Evolutionary conservation across 805 yeast species (phyloP).

Genomic region (Lipomyces mesembrius): DNA sequence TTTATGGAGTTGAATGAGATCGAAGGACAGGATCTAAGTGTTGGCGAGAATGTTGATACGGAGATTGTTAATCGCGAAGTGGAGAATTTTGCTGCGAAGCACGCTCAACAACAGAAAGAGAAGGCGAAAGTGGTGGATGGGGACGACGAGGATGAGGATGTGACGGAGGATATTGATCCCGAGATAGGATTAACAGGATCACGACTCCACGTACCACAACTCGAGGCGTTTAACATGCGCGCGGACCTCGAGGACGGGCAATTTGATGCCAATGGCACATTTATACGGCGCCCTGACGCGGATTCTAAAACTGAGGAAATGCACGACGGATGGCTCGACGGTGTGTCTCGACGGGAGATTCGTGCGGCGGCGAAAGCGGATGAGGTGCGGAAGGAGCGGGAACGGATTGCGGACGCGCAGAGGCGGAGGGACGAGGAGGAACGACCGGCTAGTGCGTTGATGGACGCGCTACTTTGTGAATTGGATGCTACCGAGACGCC

Average conservation of each 20-base stretch:
- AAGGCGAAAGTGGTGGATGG: slow-evolving; percentile 5
- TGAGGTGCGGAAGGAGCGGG: slow-evolving; percentile 38
- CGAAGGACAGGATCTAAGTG: slow-evolving; percentile 42
- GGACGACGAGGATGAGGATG: slow-evolving; percentile 29
- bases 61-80: slow-evolving; percentile 30
- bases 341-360: slow-evolving; percentile 48
- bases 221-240: slow-evolving; percentile 67
- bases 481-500: slow-evolving; percentile 65
- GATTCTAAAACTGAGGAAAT: slow-evolving; percentile 41
- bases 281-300: slow-evolving; percentile 49
- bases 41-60: slow-evolving; percentile 18
- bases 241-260: slow-evolving; percentile 63
- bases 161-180: slow-evolving; percentile 31
- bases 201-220: slow-evolving; percentile 46
- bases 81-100: slow-evolving; percentile 28
- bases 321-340: slow-evolving; percentile 51
- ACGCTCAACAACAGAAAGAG: slow-evolving; percentile 21
- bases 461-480: slow-evolving; percentile 48
- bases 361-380: slow-evolving; percentile 48
- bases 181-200: slow-evolving; percentile 33
- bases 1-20: slow-evolving; percentile 49
- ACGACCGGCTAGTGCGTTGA: slow-evolving; percentile 37
- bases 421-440: slow-evolving; percentile 16
- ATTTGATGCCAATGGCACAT: slow-evolving; percentile 67
- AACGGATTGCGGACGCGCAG: slow-evolving; percentile 22